Percentiles rank a stretch among this genome's conserved stretches.
Evolutionary conservation across 331 rosid genomes (phyloP).

Genomic region (Rhamnella rubrinervis): DNA sequence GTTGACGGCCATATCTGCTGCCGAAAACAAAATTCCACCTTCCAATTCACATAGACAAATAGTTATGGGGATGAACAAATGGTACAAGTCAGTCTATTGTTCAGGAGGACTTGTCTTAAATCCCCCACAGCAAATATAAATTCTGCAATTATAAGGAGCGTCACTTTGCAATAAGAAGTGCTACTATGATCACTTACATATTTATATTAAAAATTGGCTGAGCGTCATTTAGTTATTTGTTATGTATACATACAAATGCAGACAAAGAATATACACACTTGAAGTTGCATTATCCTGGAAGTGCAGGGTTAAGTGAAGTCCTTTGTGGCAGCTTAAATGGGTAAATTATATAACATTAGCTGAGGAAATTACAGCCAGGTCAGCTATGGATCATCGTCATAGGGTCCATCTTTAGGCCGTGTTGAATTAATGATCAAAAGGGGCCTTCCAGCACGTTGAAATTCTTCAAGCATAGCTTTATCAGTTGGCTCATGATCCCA

Average conservation of each 20-base stretch:
- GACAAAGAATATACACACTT: neutral
- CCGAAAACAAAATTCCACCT: neutral
- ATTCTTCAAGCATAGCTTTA: conserved; percentile 39
- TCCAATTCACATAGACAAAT: neutral
- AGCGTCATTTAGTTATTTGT: too few relatives aligned
- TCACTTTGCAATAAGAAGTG: too few relatives aligned
- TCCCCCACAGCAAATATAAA: too few relatives aligned
- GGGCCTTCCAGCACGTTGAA: conserved; percentile 40
- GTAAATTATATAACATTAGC: neutral
- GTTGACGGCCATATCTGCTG: too few relatives aligned
- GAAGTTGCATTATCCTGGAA: conserved; percentile 1
- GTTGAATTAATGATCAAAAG: conserved; percentile 43
- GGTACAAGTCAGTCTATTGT: too few relatives aligned
- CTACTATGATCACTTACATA: too few relatives aligned
- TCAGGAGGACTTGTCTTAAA: too few relatives aligned
- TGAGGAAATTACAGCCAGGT: conserved; percentile 1
- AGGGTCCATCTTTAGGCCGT: conserved; percentile 32
- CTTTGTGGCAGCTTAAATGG: conserved; percentile 1
- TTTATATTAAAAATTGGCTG: too few relatives aligned
- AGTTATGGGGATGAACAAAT: too few relatives aligned
- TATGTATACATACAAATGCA: neutral
- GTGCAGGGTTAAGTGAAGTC: neutral
- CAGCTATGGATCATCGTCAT: conserved; percentile 75
- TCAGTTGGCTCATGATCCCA: conserved; percentile 47
- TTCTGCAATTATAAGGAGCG: too few relatives aligned